Base-by-base conservation (phyloP, 176 grass and related monocot genomes). In the Juncus inflexus region DNA sequence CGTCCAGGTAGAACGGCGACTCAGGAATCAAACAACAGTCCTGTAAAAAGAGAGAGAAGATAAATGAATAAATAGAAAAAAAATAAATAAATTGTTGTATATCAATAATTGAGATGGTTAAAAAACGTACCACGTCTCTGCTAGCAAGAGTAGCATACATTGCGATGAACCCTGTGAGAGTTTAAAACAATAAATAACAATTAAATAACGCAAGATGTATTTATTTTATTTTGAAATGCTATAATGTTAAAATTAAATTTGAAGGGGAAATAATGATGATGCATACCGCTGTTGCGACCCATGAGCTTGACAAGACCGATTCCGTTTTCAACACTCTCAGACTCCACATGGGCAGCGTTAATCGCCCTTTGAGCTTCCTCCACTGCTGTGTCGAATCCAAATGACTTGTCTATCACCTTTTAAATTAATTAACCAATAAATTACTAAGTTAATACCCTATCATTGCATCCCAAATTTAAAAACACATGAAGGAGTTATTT, bases 371-470 rank as follows among this genome's bases (percentile, higher is more conserved):
- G 88, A 37, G 94, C 94, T 77, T 92, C 94, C 83, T 99, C 94
- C 40, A 99, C 94, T 9, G 88, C 94, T 63, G 85, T 86, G 71
- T 99, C 94, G 75, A 99, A 99, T 53, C 94, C 94, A 69, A 99
- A 99, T 1, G 94, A 99, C 56, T 99, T 99, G 77, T 99, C 94
- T 37, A 99, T 99, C 68, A 86, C 94, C 94, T 99, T n/a, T n/a
- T n/a, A n/a, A n/a, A n/a, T n/a, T n/a, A n/a, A n/a, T n/a, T n/a
- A n/a, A n/a, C n/a, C 74, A 63, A 40, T 4, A 15, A 57, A 50
- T 5, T 66, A 75, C 73, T 71, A 12, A 67, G 38, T 15, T 55
- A 62, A 6, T 52, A 70, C 11, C 11, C 55, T 78, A 73, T 15
- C 55, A 35, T 14, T 55, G 70, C n/a, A n/a, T n/a, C n/a, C n/a